Evolutionary conservation across 2,329 filamentous ascomycete species (phyloP), one percentile per base, ranked within the genome.

Genomic region (Exophiala viscosa): DNA sequence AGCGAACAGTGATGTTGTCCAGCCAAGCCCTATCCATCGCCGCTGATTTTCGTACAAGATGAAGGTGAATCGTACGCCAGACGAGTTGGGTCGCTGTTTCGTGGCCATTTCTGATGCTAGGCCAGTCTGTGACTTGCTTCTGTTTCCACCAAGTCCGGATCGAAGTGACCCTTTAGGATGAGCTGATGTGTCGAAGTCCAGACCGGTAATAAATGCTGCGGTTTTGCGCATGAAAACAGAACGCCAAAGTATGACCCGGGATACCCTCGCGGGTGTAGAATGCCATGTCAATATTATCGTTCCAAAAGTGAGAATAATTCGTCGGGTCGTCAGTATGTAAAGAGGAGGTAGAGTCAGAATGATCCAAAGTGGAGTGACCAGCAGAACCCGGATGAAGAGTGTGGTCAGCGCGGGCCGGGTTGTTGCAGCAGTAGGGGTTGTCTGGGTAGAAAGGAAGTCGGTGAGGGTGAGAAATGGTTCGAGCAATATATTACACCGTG

Each of bases 41-140:
- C 93, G 82, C 70, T 99, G 93, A 63, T 99, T 99, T 69, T 99
- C 93, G 65, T 91, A 97, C 2, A 99, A 79, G 43, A 93, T 91
- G 59, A 99, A 99, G 0, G 93, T 99, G 65, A 99, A 99, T 40
- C 90, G 88, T 11, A 99, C 88, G 1, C 91, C 90, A 0, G 90
- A 82, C 3, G 87, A 85, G 58, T 70, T 64, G 57, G 73, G 61
- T 47, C 64, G 68, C 55, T 73, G 72, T 33, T 55, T 58, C 15
- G 76, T 74, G 13, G 75, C 73, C 31, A 79, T 70, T 47, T 76
- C 73, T 28, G 76, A 71, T 1, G 70, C 68, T 6, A 71, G 65
- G 59, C 71, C 73, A 35, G 76, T 73, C 52, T 76, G 72, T 43
- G 67, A 68, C 62, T 72, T 67, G n/a, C 44, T 42, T 28, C 52